Conservation (phyloP, 192 early-diverging fungal genomes). For the Endogone sp. region DNA sequence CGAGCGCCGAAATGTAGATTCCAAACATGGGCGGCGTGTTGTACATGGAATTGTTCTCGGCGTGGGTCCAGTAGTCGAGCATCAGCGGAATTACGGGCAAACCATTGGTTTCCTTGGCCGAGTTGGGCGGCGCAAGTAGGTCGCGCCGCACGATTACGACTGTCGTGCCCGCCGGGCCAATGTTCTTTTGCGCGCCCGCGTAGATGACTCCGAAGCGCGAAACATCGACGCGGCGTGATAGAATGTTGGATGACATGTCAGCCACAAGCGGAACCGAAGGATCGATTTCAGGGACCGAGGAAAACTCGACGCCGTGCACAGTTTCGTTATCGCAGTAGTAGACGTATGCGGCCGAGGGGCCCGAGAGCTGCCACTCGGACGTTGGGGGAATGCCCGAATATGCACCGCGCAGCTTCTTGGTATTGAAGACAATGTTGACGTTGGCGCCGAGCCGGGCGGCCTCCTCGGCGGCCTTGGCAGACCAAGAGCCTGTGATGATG, state of each 20-base stretch:
- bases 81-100: constrained; percentile 63
- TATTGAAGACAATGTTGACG: constrained; percentile 75
- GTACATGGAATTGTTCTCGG: constrained; percentile 82
- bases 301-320: constrained; percentile 91
- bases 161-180: constrained; percentile 88
- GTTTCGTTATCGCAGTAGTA: constrained; percentile 99
- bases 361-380: constrained; percentile 64
- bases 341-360: constrained; percentile 76
- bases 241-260: constrained; percentile 87
- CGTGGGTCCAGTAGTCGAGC: constrained; percentile 84
- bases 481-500: constrained; percentile 90
- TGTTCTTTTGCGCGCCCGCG: constrained; percentile 98
- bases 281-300: constrained; percentile 46
- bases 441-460: constrained; percentile 76
- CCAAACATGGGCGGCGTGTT: constrained; percentile 96
- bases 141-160: constrained; percentile 91
- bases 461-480: constrained; percentile 80
- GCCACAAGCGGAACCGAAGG: constrained; percentile 76
- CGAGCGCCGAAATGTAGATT: constrained; percentile 89
- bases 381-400: constrained; percentile 55
- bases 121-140: constrained; percentile 60
- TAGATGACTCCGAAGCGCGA: constrained; percentile 83
- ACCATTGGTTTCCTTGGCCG: constrained; percentile 17
- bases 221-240: constrained; percentile 78
- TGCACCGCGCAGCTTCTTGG: constrained; percentile 48